Base-by-base conservation (phyloP, 108 stramenopile genomes). In the Pseudonitzschia multiseries region DNA sequence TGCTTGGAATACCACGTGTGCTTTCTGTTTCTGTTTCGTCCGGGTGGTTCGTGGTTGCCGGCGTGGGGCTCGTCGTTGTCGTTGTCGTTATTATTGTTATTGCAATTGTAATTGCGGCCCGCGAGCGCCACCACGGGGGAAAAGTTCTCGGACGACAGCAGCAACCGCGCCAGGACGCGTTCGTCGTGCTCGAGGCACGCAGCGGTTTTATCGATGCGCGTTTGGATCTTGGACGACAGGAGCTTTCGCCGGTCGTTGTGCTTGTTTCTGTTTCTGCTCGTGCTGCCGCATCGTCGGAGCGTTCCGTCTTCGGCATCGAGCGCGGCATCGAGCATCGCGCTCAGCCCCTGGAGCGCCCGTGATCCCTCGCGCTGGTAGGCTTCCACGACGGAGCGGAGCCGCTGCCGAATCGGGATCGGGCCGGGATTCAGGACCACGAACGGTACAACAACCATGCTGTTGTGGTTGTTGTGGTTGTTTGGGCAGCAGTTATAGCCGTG, bases 161-260 rank as follows among this genome's bases (percentile, higher is more conserved):
- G 52, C 1, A 86, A 54, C 27, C 66, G 14, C 27, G 74, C 31
- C 57, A 86, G 43, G 1, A 75, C 17, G 12, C 70, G 18, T 43
- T 79, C 73, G 54, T 86, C 69, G 12, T 70, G 66, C 42, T 86
- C 82, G 8, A 86, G 70, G 26, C 71, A 62, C 0, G 18, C 60
- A 0, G 85, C 62, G 6, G 83, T 42, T 27, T 41, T 29, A 54
- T 79, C 42, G 24, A 83, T 81, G 13, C 82, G 60, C n/a, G 44
- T 13, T 70, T 76, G 48, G 27, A 79, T 64, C 27, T 57, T 74
- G 0, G 71, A 57, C 33, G 81, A 75, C 2, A 82, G 22, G 9
- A 26, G 63, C 20, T 48, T 20, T n/a, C n/a, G n/a, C n/a, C n/a
- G n/a, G 21, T 8, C 51, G 27, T 56, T 15, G 36, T 50, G 33